Evolutionary conservation across 352 stramenopile genomes (phyloP), one percentile per base, ranked within the genome.

Genomic region (Phytophthora rubi): DNA sequence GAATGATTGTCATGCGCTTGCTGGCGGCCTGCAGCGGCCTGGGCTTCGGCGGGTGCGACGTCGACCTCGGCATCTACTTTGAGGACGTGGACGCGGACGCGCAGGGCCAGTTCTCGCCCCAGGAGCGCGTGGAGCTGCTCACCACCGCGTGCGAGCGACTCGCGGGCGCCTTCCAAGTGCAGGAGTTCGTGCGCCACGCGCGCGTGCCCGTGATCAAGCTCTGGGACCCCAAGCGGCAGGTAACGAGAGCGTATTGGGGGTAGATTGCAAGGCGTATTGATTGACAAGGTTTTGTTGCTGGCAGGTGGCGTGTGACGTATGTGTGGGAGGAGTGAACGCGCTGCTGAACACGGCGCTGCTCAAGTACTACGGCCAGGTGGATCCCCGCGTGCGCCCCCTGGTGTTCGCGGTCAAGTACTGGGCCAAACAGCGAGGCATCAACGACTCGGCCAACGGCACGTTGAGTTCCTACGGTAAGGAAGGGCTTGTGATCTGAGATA

Each of bases 391-490:
- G 10, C 91, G 95, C 4, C 88, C 97, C 9, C 73, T 99, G 15
- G 97, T 96, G 58, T 98, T 98, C 73, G 93, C 98, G 2, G 88
- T 99, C 67, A 99, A 99, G 78, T 89, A 98, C 47, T 99, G 97
- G 98, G 97, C 97, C 7, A 99, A 99, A 75, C 86, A 88, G 37
- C 84, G 97, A 26, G 88, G 96, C 9, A 98, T 99, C 67, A 99
- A 99, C 73, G 97, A 99, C 65, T 97, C 98, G 35, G 90, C 85
- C 21, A 93, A 98, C 28, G 97, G 98, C 21, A 99, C 97, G 18
- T 82, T 99, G 51, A 98, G 91, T 65, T 99, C 93, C 8, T 99
- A 99, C 70, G 97, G 87, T 93, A 61, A 48, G 71, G 39, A 48
- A 2, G 6, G 6, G 7, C 15, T 49, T 42, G 21, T 18, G 51